A percentile compares a stretch with the other conserved stretches of the same genome.
These are phyloP conservation scores for Phytophthora pinifolia DNA, from an alignment of 352 stramenopile species.

Conservation along the genomic window DNA sequence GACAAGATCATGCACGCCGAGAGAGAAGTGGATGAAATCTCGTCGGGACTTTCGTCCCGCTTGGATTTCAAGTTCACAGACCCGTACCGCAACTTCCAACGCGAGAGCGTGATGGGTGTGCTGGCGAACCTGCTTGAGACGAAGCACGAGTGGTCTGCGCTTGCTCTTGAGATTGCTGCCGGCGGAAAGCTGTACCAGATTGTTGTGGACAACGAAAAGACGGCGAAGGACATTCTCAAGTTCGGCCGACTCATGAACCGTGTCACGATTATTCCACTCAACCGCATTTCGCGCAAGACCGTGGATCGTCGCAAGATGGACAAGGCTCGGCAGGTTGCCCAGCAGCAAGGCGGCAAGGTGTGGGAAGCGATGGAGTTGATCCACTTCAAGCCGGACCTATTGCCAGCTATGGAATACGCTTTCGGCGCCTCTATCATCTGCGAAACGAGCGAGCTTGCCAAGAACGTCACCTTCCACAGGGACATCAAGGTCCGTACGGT, in stretches of 20 bases:
- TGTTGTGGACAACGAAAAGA: conserved; percentile 98
- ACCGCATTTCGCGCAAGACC: conserved; percentile 93
- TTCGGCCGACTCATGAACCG: conserved; percentile 95
- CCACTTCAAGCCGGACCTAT: conserved; percentile 95
- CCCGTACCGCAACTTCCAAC: conserved; percentile 94
- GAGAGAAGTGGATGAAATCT: conserved; percentile 92
- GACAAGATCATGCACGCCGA: conserved; percentile 66
- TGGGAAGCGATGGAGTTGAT: conserved; percentile 96
- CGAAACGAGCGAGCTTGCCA: conserved; percentile 91
- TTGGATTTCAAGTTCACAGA: conserved; percentile 97
- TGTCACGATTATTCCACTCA: conserved; percentile 99
- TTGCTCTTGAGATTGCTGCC: conserved; percentile 97
- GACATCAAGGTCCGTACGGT: conserved; percentile 97
- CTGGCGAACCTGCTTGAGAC: conserved; percentile 96
- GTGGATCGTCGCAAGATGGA: conserved; percentile 77
- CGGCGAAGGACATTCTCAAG: conserved; percentile 97
- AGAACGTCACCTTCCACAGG: conserved; percentile 84
- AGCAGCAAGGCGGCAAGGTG: conserved; percentile 89
- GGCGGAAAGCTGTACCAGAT: conserved; percentile 99
- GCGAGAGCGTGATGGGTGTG: conserved; percentile 96
- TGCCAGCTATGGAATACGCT: conserved; percentile 96
- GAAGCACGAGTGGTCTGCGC: conserved; percentile 92
- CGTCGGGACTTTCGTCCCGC: conserved; percentile 92
- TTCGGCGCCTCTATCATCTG: conserved; percentile 99
- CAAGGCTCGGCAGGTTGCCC: conserved; percentile 83